Evolutionary conservation across 805 yeast genomes (phyloP).

Genomic region (Candida corydali): DNA sequence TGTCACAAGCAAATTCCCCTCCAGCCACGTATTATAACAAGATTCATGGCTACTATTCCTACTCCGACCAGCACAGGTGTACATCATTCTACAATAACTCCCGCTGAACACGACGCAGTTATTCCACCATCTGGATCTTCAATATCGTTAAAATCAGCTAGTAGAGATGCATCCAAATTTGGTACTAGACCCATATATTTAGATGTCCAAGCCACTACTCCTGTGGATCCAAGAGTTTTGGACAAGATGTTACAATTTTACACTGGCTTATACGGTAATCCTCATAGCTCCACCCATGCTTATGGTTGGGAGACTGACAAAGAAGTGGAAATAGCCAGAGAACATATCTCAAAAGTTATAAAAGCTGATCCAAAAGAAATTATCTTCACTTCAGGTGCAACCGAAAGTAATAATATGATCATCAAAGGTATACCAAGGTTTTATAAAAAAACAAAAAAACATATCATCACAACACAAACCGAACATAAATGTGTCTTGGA

Average conservation of each 20-base stretch:
- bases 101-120: conserved; percentile 13
- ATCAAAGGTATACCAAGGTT: conserved; percentile 94
- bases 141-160: conserved; percentile 39
- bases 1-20: too few species aligned
- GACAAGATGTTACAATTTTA: conserved; percentile 81
- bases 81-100: too few species aligned
- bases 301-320: conserved; percentile 99
- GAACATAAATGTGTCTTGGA: conserved; percentile 99
- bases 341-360: conserved; percentile 75
- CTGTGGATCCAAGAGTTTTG: conserved; percentile 93
- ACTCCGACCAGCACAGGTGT: conserved; percentile 7
- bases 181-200: conserved; percentile 90
- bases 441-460: conserved; percentile 84
- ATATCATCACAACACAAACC: conserved; percentile 92
- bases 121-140: conserved; percentile 47
- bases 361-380: conserved; percentile 96
- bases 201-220: conserved; percentile 98
- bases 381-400: conserved; percentile 95
- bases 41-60: conserved; percentile 8
- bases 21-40: too few species aligned
- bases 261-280: conserved; percentile 95
- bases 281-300: conserved; percentile 94
- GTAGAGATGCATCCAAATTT: conserved; percentile 41
- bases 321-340: conserved; percentile 85
- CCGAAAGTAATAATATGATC: conserved; percentile 94